Evolutionary conservation across 371 early-diverging fungal species (phyloP).

Genomic region (Circinella umbellata): DNA sequence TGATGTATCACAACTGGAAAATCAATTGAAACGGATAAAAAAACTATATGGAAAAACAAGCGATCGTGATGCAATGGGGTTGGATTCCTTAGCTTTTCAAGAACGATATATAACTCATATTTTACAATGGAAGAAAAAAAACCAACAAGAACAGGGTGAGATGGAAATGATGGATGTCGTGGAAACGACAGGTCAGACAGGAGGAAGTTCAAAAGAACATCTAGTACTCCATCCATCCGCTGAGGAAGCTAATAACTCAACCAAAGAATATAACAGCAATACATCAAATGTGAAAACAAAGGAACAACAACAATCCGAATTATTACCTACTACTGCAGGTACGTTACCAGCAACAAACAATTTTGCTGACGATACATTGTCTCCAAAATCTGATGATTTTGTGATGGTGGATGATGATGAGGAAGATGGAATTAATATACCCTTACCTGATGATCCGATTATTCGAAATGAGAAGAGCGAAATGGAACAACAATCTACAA

Average conservation of each 20-base stretch:
- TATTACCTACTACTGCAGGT: background rate
- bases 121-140: constrained; percentile 27
- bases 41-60: constrained; percentile 55
- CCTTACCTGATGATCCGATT: background rate
- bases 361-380: background rate
- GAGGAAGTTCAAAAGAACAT: no score
- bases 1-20: constrained; percentile 30
- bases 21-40: constrained; percentile 30
- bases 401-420: constrained; percentile 11
- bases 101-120: constrained; percentile 37
- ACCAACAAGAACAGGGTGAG: background rate
- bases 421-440: constrained; percentile 4
- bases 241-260: no score
- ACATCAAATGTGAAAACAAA: background rate
- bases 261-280: no score
- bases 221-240: no score
- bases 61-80: constrained; percentile 40
- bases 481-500: background rate
- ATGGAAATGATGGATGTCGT: background rate
- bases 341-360: background rate
- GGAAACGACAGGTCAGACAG: no score
- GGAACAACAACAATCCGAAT: background rate
- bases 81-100: constrained; percentile 51
- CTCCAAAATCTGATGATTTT: background rate
- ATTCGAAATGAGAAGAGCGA: background rate